phyloP scores from a whole-genome alignment of 768 basidiomycete genomes.

The Tylopilus sp. region DNA sequence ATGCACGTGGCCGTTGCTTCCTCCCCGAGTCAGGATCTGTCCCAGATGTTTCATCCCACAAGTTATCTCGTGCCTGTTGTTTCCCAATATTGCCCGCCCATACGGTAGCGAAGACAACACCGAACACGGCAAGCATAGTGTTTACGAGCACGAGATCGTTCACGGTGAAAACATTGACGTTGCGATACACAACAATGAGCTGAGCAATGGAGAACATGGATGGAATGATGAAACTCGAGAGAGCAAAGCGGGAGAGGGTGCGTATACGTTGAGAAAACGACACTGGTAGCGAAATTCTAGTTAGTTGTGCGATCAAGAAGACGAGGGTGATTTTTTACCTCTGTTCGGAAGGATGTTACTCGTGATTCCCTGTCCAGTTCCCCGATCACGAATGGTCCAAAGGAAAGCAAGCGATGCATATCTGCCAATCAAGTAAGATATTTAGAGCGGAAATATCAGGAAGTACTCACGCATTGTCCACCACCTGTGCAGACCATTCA shows the following conservation, averaged over 20 bases:
- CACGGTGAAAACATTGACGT: conserved; percentile 17
- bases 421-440: conserved; percentile 2
- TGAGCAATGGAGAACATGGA: conserved; percentile 30
- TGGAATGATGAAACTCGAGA: conserved; percentile 33
- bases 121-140: conserved; percentile 30
- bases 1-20: background rate
- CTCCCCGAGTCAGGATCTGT: background rate
- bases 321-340: background rate
- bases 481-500: conserved; percentile 30
- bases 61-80: background rate
- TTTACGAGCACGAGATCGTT: conserved; percentile 30
- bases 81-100: conserved; percentile 22
- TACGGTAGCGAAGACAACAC: conserved; percentile 33
- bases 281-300: conserved; percentile 1
- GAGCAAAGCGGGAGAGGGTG: conserved; percentile 28
- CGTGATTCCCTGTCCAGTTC: conserved; percentile 12
- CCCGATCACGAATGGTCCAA: conserved; percentile 22
- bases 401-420: conserved; percentile 28
- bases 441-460: background rate
- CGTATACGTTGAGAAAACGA: conserved; percentile 23
- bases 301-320: background rate
- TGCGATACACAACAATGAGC: conserved; percentile 28
- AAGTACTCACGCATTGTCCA: conserved; percentile 27
- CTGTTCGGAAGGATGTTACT: conserved; percentile 16
- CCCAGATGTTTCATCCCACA: background rate